Evolutionary conservation across 176 grass and related monocot genomes (phyloP).

Genomic region (Bolboschoenus planiculmis): DNA sequence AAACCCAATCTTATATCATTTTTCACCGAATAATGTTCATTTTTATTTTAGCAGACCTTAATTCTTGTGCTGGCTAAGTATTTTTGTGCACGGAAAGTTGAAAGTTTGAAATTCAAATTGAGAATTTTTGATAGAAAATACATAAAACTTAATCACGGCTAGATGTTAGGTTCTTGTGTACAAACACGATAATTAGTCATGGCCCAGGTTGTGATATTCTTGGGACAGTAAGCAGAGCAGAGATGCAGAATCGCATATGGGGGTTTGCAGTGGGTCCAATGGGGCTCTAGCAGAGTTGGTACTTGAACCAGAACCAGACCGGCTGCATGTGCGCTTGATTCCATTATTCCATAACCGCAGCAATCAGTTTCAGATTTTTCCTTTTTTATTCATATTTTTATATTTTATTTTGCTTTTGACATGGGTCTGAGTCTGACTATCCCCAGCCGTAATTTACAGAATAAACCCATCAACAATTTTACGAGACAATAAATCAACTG

Average conservation of each 20-base stretch:
- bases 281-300: slow-evolving; percentile 4
- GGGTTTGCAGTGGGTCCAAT: not conserved
- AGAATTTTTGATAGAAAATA: no score
- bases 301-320: slow-evolving; percentile 23
- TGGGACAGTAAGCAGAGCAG: not conserved
- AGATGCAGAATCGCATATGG: not conserved
- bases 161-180: no score
- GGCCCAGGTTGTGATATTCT: not conserved
- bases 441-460: not conserved
- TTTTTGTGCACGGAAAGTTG: no score
- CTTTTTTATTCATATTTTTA: not conserved
- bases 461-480: not conserved
- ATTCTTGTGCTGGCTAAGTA: no score
- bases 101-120: no score
- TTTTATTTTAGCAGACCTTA: no score
- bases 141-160: no score
- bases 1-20: not conserved
- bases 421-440: not conserved
- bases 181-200: no score
- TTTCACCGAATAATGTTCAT: not conserved
- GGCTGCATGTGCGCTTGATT: slow-evolving; percentile 36
- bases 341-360: slow-evolving; percentile 24
- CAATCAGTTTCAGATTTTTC: not conserved
- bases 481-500: not conserved
- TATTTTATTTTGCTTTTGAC: not conserved